Base-by-base conservation (phyloP, 805 yeast genomes). In the Candida mattraensis region DNA sequence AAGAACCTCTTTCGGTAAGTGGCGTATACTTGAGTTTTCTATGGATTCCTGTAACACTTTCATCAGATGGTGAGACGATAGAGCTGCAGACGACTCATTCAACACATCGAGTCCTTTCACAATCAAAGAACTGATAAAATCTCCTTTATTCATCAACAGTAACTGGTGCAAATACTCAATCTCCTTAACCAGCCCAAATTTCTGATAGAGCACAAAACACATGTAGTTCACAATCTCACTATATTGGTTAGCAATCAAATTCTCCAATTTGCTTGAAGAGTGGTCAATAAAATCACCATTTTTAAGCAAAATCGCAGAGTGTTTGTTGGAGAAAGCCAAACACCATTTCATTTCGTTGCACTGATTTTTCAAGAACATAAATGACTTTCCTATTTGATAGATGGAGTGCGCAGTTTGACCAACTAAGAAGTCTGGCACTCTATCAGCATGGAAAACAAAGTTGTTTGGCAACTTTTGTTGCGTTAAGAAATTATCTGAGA, bases 111-210 rank as follows among this genome's bases (percentile, higher is more conserved):
- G 54, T 0, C 89, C 84, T 28, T 76, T 74, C 12, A 62, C 50
- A 14, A 87, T 69, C 7, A 91, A 58, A 1, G 76, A 49, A 33
- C 84, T 80, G n/a, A 85, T 77, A 42, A 91, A 83, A 55, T 91
- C 96, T n/a, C 91, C 87, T 37, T 74, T 77, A 5, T 80, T 76
- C 69, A 86, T 78, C 26, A 93, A 58, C 48, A 88, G 64, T 39
- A 82, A 76, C 40, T 74, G 75, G 42, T 83, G 82, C 37, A 86
- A 63, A 28, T 79, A 80, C 5, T 57, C 53, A n/a, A 91, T 54
- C 45, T 84, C 87, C 8, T 64, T 59, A 24, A 64, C 60, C 23
- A 82, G 56, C 24, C 70, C 60, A 46, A 69, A 72, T 41, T 78
- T 75, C 2, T 63, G 61, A 33, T 72, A 66, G 2, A 88, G 49